These are phyloP conservation scores for Yarrowia sp. DNA, from an alignment of 805 yeast genomes.

Conservation along the genomic window DNA sequence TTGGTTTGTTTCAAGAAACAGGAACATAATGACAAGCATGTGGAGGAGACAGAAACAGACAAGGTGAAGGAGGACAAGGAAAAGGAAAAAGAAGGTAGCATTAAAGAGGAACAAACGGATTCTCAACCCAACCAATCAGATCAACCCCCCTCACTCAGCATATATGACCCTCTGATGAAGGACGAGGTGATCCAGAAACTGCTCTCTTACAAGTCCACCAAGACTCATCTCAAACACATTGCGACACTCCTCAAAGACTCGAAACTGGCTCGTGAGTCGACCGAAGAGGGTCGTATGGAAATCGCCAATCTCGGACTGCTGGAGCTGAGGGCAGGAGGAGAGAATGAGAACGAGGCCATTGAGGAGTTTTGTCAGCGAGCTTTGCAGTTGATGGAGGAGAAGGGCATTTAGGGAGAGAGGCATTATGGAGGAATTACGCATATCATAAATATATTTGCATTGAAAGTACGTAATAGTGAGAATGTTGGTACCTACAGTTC, in stretches of 20 bases:
- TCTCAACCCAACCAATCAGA: neutral
- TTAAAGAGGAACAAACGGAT: too few species aligned
- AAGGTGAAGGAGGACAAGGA: neutral
- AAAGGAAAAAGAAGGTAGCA: neutral
- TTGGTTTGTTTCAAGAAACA: constrained; percentile 12
- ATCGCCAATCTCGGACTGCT: neutral
- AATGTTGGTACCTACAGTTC: too few species aligned
- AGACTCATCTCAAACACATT: constrained; percentile 12
- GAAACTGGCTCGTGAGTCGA: neutral
- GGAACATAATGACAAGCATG: neutral
- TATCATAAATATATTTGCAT: too few species aligned
- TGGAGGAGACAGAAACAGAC: neutral
- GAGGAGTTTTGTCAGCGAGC: constrained; percentile 16
- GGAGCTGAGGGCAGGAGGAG: constrained; percentile 22
- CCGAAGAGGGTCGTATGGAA: constrained; percentile 14
- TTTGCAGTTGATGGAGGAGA: neutral
- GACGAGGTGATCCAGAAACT: constrained; percentile 6
- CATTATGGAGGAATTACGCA: too few species aligned
- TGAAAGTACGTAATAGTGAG: too few species aligned
- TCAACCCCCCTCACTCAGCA: neutral
- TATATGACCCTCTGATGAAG: neutral
- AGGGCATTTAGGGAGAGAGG: neutral
- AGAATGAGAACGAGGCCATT: constrained; percentile 20
- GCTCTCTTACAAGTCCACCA: neutral
- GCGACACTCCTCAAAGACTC: constrained; percentile 10